Base-by-base conservation (phyloP, 1,284 basidiomycete species). In the Schizophyllum amplum region DNA sequence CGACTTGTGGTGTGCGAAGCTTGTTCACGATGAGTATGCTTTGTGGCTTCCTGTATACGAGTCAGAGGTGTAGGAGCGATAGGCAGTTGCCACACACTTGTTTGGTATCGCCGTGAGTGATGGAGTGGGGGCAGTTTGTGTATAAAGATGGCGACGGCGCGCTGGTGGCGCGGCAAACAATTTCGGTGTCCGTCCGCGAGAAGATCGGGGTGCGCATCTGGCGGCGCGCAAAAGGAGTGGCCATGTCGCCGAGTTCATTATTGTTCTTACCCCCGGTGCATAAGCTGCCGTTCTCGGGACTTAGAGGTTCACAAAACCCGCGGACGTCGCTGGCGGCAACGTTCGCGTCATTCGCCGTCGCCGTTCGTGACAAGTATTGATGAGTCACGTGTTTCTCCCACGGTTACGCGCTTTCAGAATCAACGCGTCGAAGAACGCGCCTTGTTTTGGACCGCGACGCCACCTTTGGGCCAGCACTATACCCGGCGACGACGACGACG, bases 11-110 rank as follows among this genome's bases (percentile, higher is more conserved):
- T 60, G 81, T 92, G 60, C 87, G 80, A 55, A 82, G 74, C 73
- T 90, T 90, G 71, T 90, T 90, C 15, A 90, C 86, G 61, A 90
- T 78, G 54, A 90, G 77, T 47, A 90, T 82, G 47, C 79, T 66
- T 59, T 75, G 74, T 33, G 75, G 78, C 20, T 50, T 50, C 21
- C 20, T 22, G 15, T 9, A 50, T 9, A 48, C 72, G 68, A 50
- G 56, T 33, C 65, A 60, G 26, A 66, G 61, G 20, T 65, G 62
- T 59, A 50, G 13, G 24, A 22, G 22, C 42, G 48, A 50, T 9
- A 11, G 48, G 9, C 11, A 21, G 20, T 50, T 11, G 22, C 11
- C 20, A 50, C 48, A 20, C 48, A 50, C 33, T 42, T 42, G 11
- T 42, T 42, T 17, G 33, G 33, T 42, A 42, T 42, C 11, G 33